phyloP scores from a whole-genome alignment of 164 flowering plant genomes.

The Amborella trichopoda region DNA sequence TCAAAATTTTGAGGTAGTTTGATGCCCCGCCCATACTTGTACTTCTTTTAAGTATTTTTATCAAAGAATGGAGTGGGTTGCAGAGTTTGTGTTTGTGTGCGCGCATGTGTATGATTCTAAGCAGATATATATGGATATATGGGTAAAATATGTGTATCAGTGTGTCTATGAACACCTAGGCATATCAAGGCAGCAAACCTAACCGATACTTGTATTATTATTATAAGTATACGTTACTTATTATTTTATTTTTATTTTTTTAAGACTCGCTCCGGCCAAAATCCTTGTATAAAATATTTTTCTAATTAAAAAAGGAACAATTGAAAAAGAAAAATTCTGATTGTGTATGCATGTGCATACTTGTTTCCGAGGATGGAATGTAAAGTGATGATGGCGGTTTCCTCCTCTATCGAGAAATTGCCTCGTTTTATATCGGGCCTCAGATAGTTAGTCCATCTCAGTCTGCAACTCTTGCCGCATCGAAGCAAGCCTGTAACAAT shows the following conservation, averaged over 20 bases:
- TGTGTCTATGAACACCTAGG: not conserved
- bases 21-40: too few relatives aligned
- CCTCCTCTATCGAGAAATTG: not conserved
- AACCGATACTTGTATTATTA: not conserved
- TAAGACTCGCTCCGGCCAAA: too few relatives aligned
- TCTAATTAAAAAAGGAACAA: not conserved
- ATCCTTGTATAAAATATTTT: not conserved
- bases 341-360: not conserved
- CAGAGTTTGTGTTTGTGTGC: too few relatives aligned
- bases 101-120: too few relatives aligned
- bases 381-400: conserved; percentile 1
- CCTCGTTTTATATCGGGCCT: conserved; percentile 1
- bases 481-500: not conserved
- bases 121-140: too few relatives aligned
- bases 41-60: too few relatives aligned
- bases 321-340: not conserved
- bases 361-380: conserved; percentile 1
- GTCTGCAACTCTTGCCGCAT: conserved; percentile 2
- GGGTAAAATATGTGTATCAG: too few relatives aligned
- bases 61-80: too few relatives aligned
- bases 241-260: too few relatives aligned
- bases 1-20: too few relatives aligned
- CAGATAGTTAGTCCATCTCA: conserved; percentile 2
- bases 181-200: not conserved
- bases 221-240: not conserved